Evolutionary conservation across 2,329 filamentous ascomycete genomes (phyloP).

Genomic region (Colletotrichum liriopes): DNA sequence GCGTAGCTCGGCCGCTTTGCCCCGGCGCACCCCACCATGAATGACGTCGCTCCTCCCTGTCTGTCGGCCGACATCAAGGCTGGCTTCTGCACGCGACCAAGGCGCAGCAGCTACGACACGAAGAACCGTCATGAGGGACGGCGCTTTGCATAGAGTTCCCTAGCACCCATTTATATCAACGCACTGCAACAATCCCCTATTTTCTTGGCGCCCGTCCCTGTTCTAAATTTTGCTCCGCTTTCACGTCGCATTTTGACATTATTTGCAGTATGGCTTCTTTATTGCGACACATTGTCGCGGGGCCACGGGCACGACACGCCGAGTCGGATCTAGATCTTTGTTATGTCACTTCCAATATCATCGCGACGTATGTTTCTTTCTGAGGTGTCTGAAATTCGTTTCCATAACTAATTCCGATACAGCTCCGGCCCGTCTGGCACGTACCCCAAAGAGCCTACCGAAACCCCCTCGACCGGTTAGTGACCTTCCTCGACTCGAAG

Average conservation of each 20-base stretch:
- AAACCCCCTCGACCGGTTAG: slow-evolving; percentile 90
- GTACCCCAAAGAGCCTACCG: slow-evolving; percentile 92
- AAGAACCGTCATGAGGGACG: slow-evolving; percentile 26
- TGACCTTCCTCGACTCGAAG: slow-evolving; percentile 88
- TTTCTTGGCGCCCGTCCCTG: slow-evolving; percentile 25
- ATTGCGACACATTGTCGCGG: slow-evolving; percentile 91
- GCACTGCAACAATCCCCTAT: slow-evolving; percentile 27
- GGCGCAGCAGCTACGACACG: slow-evolving; percentile 26
- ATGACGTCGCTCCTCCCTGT: slow-evolving; percentile 35
- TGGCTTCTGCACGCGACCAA: slow-evolving; percentile 34
- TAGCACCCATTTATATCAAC: slow-evolving; percentile 20
- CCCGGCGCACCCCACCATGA: slow-evolving; percentile 34
- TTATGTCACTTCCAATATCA: slow-evolving; percentile 90
- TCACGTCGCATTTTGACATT: slow-evolving; percentile 13
- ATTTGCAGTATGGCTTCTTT: slow-evolving; percentile 75
- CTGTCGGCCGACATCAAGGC: slow-evolving; percentile 35
- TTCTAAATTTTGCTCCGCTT: slow-evolving; percentile 32
- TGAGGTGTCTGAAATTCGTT: slow-evolving; percentile 50
- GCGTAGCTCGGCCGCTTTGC: slow-evolving; percentile 25
- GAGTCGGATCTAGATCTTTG: slow-evolving; percentile 94
- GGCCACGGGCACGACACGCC: slow-evolving; percentile 85
- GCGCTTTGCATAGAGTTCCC: slow-evolving; percentile 4
- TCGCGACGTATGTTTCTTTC: slow-evolving; percentile 68
- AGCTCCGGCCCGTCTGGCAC: slow-evolving; percentile 93
- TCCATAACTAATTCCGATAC: slow-evolving; percentile 47